Evolutionary conservation across 305 asterid genomes (phyloP), one percentile per base, ranked within the genome.

Genomic region (Solanum hybrid): DNA sequence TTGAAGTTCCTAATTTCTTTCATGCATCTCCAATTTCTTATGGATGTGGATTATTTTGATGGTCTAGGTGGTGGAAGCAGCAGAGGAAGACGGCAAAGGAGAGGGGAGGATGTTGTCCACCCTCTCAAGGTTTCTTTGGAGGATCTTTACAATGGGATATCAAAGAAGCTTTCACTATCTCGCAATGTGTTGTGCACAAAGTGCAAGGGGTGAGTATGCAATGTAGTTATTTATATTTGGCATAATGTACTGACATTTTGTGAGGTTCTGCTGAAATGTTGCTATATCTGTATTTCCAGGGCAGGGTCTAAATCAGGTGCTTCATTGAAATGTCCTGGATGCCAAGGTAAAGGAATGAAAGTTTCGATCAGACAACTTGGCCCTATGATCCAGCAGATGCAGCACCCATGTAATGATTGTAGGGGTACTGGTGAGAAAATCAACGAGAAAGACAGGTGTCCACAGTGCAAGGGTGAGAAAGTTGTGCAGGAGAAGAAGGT

Each of bases 341-440:
- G 98, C 90, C 98, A 95, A 92, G 98, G 98, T 32, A 94, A 97
- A 75, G 98, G 98, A 64, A 94, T 96, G 97, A 96, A 96, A 90
- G 97, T 96, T 78, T 93, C 97, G 40, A 94, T 96, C 31, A 91
- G 98, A 88, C 97, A 95, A 19, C 94, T 96, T 64, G 98, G 98
- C 76, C 98, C 98, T 12, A 95, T 96, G 98, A 95, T 95, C 86
- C 98, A 96, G 93, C 97, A 96, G 91, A 96, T 95, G 98, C 98
- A 95, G 90, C 98, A 95, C 64, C 93, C 98, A 82, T 96, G 99
- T 91, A 93, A 94, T 42, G 98, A 95, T 36, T 96, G 99, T 88
- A 94, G 94, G 89, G 99, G 99, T 51, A 95, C 97, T 32, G 99
- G 98, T 89, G 99, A 96, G 92, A 94, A 93, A n/a, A 96, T 96